A percentile compares a stretch with the other conserved stretches of the same genome.
Conservation (phyloP, 805 yeast genomes). For the Cyberlindnera meyerae region DNA sequence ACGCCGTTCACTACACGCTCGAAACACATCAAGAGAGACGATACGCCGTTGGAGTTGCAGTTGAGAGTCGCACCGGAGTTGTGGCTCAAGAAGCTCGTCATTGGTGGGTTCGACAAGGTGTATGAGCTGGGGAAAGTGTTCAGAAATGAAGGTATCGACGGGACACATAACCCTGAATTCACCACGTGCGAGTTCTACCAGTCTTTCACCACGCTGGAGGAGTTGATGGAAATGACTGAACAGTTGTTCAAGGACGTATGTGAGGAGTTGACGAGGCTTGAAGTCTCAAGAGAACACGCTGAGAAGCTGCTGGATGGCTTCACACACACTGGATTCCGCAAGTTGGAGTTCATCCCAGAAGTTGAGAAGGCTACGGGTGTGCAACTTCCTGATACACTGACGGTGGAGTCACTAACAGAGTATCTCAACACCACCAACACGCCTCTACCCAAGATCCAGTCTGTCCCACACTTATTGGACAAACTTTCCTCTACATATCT, state of each 20-base stretch:
- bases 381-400: conserved; percentile 41
- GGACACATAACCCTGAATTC: conserved; percentile 93
- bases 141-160: conserved; percentile 90
- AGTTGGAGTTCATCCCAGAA: conserved; percentile 62
- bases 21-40: conserved; percentile 26
- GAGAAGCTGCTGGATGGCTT: background rate
- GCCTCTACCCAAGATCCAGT: conserved; percentile 32
- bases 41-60: conserved; percentile 36
- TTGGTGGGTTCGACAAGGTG: conserved; percentile 81
- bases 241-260: conserved; percentile 43
- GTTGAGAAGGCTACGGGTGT: conserved; percentile 50
- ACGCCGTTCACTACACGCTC: conserved; percentile 68
- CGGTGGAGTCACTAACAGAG: conserved; percentile 34
- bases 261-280: conserved; percentile 22
- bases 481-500: conserved; percentile 53
- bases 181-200: conserved; percentile 87
- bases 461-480: conserved; percentile 62
- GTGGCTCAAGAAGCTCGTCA: conserved; percentile 81
- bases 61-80: conserved; percentile 92
- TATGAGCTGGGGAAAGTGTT: conserved; percentile 84
- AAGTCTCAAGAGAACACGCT: conserved; percentile 9
- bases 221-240: conserved; percentile 63
- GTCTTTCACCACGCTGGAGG: conserved; percentile 59
- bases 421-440: conserved; percentile 32
- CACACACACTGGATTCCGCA: conserved; percentile 27